These are phyloP conservation scores for Pyrenophora graminea DNA, from an alignment of 2,329 filamentous ascomycete genomes.

Conservation along the genomic window DNA sequence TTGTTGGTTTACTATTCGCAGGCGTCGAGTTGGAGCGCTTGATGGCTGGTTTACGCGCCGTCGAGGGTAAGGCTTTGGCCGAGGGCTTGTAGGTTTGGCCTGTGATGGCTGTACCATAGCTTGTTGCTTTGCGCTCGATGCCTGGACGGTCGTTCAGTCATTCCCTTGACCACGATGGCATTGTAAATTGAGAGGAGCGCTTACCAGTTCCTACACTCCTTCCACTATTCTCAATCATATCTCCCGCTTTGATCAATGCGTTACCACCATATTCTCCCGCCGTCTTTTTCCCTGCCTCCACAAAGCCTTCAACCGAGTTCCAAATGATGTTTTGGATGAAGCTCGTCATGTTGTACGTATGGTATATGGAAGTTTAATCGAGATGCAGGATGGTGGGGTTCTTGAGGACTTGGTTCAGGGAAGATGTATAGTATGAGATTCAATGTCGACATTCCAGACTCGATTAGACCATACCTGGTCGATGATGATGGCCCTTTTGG, in stretches of 20 bases:
- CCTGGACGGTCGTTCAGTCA: slow-evolving; percentile 18
- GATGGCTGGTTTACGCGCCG: slow-evolving; percentile 35
- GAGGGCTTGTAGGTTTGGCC: slow-evolving; percentile 36
- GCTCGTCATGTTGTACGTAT: slow-evolving; percentile 24
- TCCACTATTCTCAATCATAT: slow-evolving; percentile 43
- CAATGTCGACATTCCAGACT: slow-evolving; percentile 3
- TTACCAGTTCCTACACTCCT: slow-evolving; percentile 39
- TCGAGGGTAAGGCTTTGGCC: slow-evolving; percentile 35
- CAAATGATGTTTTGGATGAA: slow-evolving; percentile 47
- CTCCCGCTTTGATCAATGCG: slow-evolving; percentile 45
- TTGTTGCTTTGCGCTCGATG: slow-evolving; percentile 38
- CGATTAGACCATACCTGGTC: slow-evolving; percentile 6
- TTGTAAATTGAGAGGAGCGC: not conserved
- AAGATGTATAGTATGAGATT: not conserved
- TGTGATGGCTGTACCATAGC: slow-evolving; percentile 35
- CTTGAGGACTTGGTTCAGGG: not conserved
- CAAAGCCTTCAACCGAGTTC: slow-evolving; percentile 45
- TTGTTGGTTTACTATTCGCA: slow-evolving; percentile 27
- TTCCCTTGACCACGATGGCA: not conserved
- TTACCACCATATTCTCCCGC: slow-evolving; percentile 46
- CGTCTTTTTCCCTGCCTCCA: slow-evolving; percentile 43
- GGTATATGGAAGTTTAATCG: no score
- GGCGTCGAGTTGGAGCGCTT: slow-evolving; percentile 43
- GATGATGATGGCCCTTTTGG: slow-evolving; percentile 22
- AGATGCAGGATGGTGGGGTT: not conserved